Evolutionary conservation across 768 basidiomycete species (phyloP), one percentile per base, ranked within the genome.

Genomic region (Tulasnella sp.): DNA sequence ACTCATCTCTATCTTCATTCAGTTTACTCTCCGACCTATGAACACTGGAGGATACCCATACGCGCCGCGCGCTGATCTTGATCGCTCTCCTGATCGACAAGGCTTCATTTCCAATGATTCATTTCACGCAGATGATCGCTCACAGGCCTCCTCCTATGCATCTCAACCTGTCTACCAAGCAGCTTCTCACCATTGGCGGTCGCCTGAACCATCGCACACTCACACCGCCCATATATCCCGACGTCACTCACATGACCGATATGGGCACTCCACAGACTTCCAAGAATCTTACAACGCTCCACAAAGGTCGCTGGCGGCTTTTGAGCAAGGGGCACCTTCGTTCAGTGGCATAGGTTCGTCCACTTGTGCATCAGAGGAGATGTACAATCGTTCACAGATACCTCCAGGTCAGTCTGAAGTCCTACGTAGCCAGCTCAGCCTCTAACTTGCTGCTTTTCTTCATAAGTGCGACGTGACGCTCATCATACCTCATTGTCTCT

Each of bases 71-170:
- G 44, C 24, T 11, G 27, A 38, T 21, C 44, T 43, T 29, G 41
- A 43, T 38, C 43, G 55, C 17, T 56, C 55, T 43, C 55, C 55
- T 30, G 55, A 56, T 56, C 55, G 55, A 43, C 55, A 56, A 56
- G 43, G 29, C 44, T 56, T 56, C 55, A 56, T 56, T 43, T 56
- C 55, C 26, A n/a, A 26, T 32, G 55, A 43, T 47, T 47, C 55
- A 56, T 56, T 26, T 43, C 55, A 47, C 27, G 41, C 24, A 21
- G 55, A 56, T 19, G 55, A 56, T 43, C 55, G 27, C 38, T 44
- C 55, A 24, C 55, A 56, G 29, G 23, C 34, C 26, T 56, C 55
- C 34, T 47, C 55, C 43, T 56, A 56, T 19, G 34, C 26, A 19
- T 56, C 32, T 24, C 54, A 56, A 26, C 4, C 41, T 4, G 3